These are phyloP conservation scores for Arthrobotrys conoides DNA, from an alignment of 2,329 filamentous ascomycete species.

Conservation along the genomic window DNA sequence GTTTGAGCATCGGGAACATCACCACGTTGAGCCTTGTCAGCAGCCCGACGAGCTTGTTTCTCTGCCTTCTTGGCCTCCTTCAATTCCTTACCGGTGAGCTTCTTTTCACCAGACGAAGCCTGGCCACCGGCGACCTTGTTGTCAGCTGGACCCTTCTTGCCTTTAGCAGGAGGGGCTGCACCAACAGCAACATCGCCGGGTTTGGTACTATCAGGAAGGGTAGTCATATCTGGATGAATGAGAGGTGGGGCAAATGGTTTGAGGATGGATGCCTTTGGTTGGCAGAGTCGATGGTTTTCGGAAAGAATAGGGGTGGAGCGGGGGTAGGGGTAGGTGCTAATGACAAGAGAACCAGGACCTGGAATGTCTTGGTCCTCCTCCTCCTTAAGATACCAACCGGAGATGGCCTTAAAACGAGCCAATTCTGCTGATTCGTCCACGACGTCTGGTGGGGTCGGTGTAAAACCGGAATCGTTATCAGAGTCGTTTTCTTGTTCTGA, in stretches of 20 bases:
- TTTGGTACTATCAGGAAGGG: conserved; percentile 13
- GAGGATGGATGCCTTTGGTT: background rate
- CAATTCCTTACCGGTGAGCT: conserved; percentile 81
- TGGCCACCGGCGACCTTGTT: conserved; percentile 61
- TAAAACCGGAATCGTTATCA: conserved; percentile 20
- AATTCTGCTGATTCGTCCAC: conserved; percentile 7
- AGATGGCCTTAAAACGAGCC: background rate
- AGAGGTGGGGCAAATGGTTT: background rate
- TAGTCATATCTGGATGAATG: conserved; percentile 16
- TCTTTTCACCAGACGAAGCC: conserved; percentile 66
- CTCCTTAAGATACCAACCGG: background rate
- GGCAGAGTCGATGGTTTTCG: background rate
- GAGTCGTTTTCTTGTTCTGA: conserved; percentile 2
- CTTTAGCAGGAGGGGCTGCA: conserved; percentile 23
- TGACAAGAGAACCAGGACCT: background rate
- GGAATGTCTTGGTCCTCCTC: conserved; percentile 17
- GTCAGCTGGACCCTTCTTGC: conserved; percentile 45
- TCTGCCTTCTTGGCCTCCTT: conserved; percentile 93
- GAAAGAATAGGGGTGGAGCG: background rate
- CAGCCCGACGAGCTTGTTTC: conserved; percentile 86
- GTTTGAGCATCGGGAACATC: conserved; percentile 68
- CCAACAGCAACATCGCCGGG: conserved; percentile 1
- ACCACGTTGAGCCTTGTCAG: conserved; percentile 74
- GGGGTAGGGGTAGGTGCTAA: conserved; percentile 7
- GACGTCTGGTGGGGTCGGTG: conserved; percentile 1